Conservation (phyloP, 2,329 filamentous ascomycete species). For the Rhexocercosporidium sp. region DNA sequence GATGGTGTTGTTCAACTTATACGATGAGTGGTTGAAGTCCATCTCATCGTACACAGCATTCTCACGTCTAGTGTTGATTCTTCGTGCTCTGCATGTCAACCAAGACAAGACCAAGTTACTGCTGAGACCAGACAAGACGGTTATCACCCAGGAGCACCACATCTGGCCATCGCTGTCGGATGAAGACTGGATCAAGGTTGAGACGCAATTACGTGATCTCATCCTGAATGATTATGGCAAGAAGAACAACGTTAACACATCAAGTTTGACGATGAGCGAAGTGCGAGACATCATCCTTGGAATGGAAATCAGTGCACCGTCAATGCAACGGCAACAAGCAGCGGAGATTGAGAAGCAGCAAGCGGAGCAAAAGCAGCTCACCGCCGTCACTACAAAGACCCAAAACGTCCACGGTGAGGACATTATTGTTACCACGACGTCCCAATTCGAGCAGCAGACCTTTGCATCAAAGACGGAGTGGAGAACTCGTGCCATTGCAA, state of each 20-base stretch:
- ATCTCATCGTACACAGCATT: conserved; percentile 99
- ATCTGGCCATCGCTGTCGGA: conserved; percentile 96
- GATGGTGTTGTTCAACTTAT: conserved; percentile 99
- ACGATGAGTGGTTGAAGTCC: conserved; percentile 98
- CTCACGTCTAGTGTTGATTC: conserved; percentile 89
- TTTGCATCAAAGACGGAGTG: conserved; percentile 99
- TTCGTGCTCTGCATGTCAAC: conserved; percentile 95
- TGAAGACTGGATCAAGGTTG: conserved; percentile 99
- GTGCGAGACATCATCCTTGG: conserved; percentile 97
- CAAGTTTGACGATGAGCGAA: conserved; percentile 94
- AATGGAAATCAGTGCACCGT: conserved; percentile 99
- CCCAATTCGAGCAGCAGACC: conserved; percentile 95
- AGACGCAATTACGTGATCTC: conserved; percentile 91
- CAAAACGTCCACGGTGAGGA: conserved; percentile 97
- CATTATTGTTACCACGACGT: conserved; percentile 97
- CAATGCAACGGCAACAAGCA: conserved; percentile 96
- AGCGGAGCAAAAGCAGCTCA: conserved; percentile 94
- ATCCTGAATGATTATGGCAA: conserved; percentile 99
- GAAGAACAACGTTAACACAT: conserved; percentile 99
- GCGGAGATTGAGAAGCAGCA: conserved; percentile 99
- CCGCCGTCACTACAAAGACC: conserved; percentile 96
- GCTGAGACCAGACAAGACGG: conserved; percentile 92
- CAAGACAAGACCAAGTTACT: conserved; percentile 98
- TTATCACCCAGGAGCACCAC: conserved; percentile 98
- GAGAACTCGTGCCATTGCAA: conserved; percentile 95